These are phyloP conservation scores for Fonsecaea multimorphosa DNA, from an alignment of 2,329 filamentous ascomycete species.

Conservation along the genomic window DNA sequence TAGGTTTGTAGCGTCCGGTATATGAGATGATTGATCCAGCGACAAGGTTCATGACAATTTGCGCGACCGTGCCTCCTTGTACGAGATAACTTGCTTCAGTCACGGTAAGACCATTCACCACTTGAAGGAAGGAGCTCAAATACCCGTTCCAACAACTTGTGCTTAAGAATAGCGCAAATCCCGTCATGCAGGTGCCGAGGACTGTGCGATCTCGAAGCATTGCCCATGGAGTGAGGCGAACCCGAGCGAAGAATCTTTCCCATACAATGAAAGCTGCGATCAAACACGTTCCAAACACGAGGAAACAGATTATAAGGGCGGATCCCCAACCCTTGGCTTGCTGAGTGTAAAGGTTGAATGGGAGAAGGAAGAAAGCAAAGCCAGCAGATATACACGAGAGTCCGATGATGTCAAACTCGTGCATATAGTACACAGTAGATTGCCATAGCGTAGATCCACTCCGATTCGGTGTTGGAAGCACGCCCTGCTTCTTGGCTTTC, in stretches of 20 bases:
- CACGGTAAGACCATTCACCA: constrained; percentile 54
- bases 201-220: constrained; percentile 56
- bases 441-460: constrained; percentile 37
- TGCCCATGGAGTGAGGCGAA: constrained; percentile 60
- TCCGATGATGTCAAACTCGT: constrained; percentile 65
- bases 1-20: constrained; percentile 58
- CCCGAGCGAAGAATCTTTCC: constrained; percentile 59
- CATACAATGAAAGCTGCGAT: constrained; percentile 60
- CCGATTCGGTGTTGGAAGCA: constrained; percentile 45
- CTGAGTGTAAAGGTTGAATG: constrained; percentile 61
- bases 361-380: constrained; percentile 67
- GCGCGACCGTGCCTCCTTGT: constrained; percentile 58
- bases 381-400: constrained; percentile 64
- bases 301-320: constrained; percentile 55
- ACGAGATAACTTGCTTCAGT: constrained; percentile 52
- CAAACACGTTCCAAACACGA: constrained; percentile 60
- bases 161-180: constrained; percentile 54
- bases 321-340: constrained; percentile 51
- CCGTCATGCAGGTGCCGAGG: constrained; percentile 57
- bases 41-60: constrained; percentile 54
- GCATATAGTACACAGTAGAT: constrained; percentile 57
- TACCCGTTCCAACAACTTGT: constrained; percentile 60
- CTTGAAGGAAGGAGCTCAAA: constrained; percentile 60
- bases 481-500: constrained; percentile 61
- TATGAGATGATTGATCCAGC: constrained; percentile 55